Percentiles rank a stretch among this genome's conserved stretches.
These are phyloP conservation scores for Penicillium sp. DNA, from an alignment of 2,329 filamentous ascomycete species.

Conservation along the genomic window DNA sequence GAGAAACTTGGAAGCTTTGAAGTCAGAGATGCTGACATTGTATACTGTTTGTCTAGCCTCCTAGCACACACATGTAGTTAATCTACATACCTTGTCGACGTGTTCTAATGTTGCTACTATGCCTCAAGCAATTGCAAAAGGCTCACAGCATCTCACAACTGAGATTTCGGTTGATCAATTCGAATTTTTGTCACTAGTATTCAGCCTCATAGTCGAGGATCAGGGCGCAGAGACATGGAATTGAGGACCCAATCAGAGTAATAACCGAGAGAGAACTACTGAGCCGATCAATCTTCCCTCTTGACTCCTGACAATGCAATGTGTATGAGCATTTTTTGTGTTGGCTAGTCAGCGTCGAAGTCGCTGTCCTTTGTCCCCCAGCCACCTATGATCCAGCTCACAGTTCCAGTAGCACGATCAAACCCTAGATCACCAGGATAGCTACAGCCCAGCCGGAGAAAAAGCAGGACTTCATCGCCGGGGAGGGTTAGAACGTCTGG, in stretches of 20 bases:
- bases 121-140: no score
- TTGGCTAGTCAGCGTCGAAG: slow-evolving; percentile 34
- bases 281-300: slow-evolving; percentile 46
- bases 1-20: no score
- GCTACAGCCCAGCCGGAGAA: slow-evolving; percentile 38
- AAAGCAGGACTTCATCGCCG: slow-evolving; percentile 42
- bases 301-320: slow-evolving; percentile 42
- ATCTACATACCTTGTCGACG: no score
- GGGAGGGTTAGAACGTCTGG: slow-evolving; percentile 43
- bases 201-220: no score
- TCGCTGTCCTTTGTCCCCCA: slow-evolving; percentile 42
- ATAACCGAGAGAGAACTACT: slow-evolving; percentile 49
- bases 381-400: slow-evolving; percentile 45
- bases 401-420: slow-evolving; percentile 41
- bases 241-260: slow-evolving; percentile 15
- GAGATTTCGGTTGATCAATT: no score
- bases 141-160: no score
- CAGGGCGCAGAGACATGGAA: no score
- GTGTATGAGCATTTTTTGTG: slow-evolving; percentile 43
- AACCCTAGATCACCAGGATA: slow-evolving; percentile 46
- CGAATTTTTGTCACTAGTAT: no score
- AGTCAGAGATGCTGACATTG: no score
- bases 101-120: no score
- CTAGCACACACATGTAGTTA: no score
- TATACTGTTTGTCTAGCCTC: no score